Base-by-base conservation (phyloP, 768 basidiomycete species). In the Cyclocybe aegerita region DNA sequence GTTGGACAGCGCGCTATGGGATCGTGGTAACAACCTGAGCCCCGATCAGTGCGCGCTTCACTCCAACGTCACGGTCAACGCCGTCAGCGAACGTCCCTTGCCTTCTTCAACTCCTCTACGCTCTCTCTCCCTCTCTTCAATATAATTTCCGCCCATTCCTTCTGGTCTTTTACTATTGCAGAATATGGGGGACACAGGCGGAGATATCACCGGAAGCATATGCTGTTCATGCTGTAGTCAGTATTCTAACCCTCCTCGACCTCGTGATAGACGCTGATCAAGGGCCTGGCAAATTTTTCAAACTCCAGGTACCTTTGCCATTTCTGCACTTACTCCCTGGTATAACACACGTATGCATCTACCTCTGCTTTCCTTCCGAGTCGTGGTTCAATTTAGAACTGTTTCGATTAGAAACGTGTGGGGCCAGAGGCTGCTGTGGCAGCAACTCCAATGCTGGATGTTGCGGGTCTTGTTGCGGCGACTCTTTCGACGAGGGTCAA, bases 401-500 rank as follows among this genome's bases (percentile, higher is more conserved):
- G 37, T 9, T n/a, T 32, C 12, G 7, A 6, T 9, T 52, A 73
- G 70, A 61, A 47, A 42, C 63, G 1, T 69, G 55, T 44, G 72
- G 73, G 6, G 56, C 66, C 17, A 49, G 60, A 4, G 70, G 72
- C 5, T 68, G 69, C 49, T 64, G 73, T 47, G 53, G 58, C 32
- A 49, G 59, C 14, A 62, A 62, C 45, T 48, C 60, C 7, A 58
- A 53, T 14, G 58, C 66, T n/a, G 76, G 77, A 9, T 79, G 79
- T 52, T 80, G 77, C 54, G 73, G 69, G 9, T 66, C 65, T 32
- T 80, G 77, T 48, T 79, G 70, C 48, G 60, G 62, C 14, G 59
- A 70, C 8, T 72, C 72, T 3, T 78, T 78, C 59, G 66, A 78
- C 55, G 73, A 74, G 35, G 79, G 79, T 52, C 62, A 58, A 1